These are phyloP conservation scores for Chlorella sp. DNA, from an alignment of 139 green algal genomes.

Conservation along the genomic window DNA sequence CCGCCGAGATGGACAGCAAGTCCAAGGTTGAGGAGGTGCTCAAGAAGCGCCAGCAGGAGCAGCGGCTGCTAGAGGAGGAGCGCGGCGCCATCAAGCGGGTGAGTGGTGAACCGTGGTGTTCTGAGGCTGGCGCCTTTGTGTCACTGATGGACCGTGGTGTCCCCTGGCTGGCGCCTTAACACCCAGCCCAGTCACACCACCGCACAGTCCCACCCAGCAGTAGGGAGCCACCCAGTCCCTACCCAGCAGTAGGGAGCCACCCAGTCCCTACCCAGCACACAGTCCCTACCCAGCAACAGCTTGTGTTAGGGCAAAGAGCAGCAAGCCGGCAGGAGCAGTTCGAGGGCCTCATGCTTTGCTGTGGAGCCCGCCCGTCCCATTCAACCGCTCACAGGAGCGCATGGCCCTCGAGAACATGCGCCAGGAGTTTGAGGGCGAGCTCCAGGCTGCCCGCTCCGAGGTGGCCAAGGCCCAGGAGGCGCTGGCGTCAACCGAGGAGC, in stretches of 20 bases:
- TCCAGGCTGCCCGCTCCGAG: conserved; percentile 50
- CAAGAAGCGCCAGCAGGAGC: conserved; percentile 31
- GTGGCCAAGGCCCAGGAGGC: conserved; percentile 57
- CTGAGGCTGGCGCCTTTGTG: too few relatives aligned
- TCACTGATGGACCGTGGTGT: too few relatives aligned
- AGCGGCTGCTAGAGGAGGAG: conserved; percentile 32
- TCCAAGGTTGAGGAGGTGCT: conserved; percentile 40
- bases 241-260: too few relatives aligned
- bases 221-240: too few relatives aligned
- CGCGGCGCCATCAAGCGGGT: conserved; percentile 36
- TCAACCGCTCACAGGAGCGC: conserved; percentile 33
- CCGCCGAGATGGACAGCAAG: conserved; percentile 38
- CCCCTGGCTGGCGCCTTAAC: too few relatives aligned
- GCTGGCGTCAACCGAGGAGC: conserved; percentile 49
- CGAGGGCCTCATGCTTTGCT: background rate
- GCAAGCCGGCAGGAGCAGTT: too few relatives aligned
- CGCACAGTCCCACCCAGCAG: too few relatives aligned
- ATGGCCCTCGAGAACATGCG: conserved; percentile 56
- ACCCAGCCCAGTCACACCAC: too few relatives aligned
- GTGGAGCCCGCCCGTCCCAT: background rate
- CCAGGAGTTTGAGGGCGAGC: conserved; percentile 56
- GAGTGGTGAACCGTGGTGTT: too few relatives aligned
- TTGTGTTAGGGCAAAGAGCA: background rate
- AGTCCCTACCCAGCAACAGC: too few relatives aligned
- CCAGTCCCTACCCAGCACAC: too few relatives aligned